phyloP scores from a whole-genome alignment of 352 stramenopile genomes.

The Achlya hypogyna region DNA sequence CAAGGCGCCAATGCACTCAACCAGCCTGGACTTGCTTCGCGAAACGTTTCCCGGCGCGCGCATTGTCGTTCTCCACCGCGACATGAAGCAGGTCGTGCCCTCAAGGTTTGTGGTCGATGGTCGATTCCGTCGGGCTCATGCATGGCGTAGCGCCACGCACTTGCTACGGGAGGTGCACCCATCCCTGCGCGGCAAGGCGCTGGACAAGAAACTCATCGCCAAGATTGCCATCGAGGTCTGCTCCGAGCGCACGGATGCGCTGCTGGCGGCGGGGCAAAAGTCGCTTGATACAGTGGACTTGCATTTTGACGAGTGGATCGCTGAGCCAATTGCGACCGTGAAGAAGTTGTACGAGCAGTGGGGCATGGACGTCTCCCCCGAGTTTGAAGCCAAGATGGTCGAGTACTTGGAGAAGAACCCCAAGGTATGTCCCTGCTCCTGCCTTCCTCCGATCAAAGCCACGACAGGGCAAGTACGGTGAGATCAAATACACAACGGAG shows the following conservation, averaged over 20 bases:
- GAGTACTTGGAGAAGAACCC: constrained; percentile 16
- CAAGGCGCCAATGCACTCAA: constrained; percentile 15
- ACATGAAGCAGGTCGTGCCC: constrained; percentile 14
- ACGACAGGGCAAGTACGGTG: constrained; percentile 15
- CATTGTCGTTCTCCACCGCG: constrained; percentile 14
- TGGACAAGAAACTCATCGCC: constrained; percentile 18
- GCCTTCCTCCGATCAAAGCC: not conserved
- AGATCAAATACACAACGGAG: constrained; percentile 3
- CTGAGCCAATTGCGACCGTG: constrained; percentile 16
- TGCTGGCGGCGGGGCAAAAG: not conserved
- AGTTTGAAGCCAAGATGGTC: constrained; percentile 11
- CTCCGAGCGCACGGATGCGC: constrained; percentile 1
- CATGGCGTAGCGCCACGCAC: constrained; percentile 1
- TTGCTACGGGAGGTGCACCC: constrained; percentile 9
- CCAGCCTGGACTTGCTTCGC: not conserved
- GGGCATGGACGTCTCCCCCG: constrained; percentile 7
- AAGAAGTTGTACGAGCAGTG: constrained; percentile 18
- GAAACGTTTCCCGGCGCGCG: constrained; percentile 7
- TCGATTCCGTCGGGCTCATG: not conserved
- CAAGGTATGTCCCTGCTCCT: constrained; percentile 5
- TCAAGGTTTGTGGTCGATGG: constrained; percentile 2
- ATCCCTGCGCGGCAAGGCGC: not conserved
- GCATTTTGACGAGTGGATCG: constrained; percentile 14
- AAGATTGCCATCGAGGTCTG: constrained; percentile 4
- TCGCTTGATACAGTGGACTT: not conserved